A percentile compares a stretch with the other conserved stretches of the same genome.
These are phyloP conservation scores for Xeromyces bisporus DNA, from an alignment of 495 filamentous ascomycete genomes.

Conservation along the genomic window DNA sequence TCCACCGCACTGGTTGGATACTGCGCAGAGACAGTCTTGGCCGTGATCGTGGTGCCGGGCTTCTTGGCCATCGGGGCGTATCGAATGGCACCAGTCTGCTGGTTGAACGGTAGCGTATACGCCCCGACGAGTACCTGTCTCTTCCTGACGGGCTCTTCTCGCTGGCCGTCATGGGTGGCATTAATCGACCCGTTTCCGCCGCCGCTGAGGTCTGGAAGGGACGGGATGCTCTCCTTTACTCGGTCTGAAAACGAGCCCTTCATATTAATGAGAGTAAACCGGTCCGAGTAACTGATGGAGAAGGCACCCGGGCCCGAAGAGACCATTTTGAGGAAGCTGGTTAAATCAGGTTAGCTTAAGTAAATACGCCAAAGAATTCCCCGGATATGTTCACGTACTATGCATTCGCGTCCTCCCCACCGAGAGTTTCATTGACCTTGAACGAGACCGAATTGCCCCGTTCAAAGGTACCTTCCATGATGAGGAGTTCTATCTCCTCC, in stretches of 20 bases:
- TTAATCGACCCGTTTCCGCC: conserved; percentile 16
- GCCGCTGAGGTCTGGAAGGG: conserved; percentile 28
- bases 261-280: conserved; percentile 53
- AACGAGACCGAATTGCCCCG: conserved; percentile 35
- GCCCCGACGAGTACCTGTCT: conserved; percentile 14
- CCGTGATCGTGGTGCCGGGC: conserved; percentile 48
- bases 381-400: too few species aligned
- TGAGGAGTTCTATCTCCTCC: conserved; percentile 28
- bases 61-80: conserved; percentile 60
- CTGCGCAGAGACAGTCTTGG: conserved; percentile 33
- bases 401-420: conserved; percentile 37
- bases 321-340: conserved; percentile 49
- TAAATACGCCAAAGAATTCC: too few species aligned
- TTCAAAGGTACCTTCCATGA: conserved; percentile 24
- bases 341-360: neutral
- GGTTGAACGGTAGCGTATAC: conserved; percentile 40
- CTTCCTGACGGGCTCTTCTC: conserved; percentile 16
- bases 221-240: conserved; percentile 22
- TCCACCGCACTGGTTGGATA: conserved; percentile 46
- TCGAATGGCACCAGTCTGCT: conserved; percentile 45
- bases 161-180: conserved; percentile 7
- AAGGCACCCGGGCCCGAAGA: conserved; percentile 33
- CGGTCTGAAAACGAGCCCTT: conserved; percentile 40
- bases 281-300: conserved; percentile 41
- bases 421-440: conserved; percentile 28